A percentile compares a stretch with the other conserved stretches of the same genome.
phyloP scores from a whole-genome alignment of 2,329 filamentous ascomycete genomes.

The Fusarium burgessii region DNA sequence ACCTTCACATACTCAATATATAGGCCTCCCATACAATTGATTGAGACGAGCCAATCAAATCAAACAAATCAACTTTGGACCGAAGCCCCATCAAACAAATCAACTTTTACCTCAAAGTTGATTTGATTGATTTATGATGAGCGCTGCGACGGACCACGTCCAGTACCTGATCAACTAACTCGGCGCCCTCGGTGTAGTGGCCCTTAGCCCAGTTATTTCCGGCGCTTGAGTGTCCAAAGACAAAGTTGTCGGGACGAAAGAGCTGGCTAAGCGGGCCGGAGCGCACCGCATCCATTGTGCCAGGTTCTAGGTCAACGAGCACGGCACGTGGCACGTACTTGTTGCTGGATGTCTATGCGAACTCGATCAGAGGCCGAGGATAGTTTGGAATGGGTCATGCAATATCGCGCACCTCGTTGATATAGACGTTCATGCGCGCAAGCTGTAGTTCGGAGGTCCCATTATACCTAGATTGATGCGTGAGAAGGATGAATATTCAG shows the following conservation, averaged over 20 bases:
- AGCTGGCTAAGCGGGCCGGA: constrained; percentile 98
- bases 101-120: background rate
- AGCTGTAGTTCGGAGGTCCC: constrained; percentile 98
- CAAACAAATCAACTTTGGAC: too few relatives aligned
- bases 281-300: constrained; percentile 99
- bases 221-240: constrained; percentile 98
- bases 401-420: constrained; percentile 74
- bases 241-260: constrained; percentile 99
- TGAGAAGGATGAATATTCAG: background rate
- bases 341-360: constrained; percentile 85
- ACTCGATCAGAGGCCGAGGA: constrained; percentile 52
- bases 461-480: constrained; percentile 67
- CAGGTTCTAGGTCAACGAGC: constrained; percentile 98
- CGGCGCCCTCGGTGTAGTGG: constrained; percentile 99
- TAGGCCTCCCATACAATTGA: too few relatives aligned
- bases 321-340: constrained; percentile 99
- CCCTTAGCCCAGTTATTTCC: constrained; percentile 99
- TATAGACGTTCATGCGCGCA: constrained; percentile 99
- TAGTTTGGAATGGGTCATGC: background rate
- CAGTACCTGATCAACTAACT: constrained; percentile 97
- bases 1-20: too few relatives aligned
- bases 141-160: constrained; percentile 98
- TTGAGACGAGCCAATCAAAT: too few relatives aligned
- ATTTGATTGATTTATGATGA: background rate
- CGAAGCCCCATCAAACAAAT: background rate